Conservation (phyloP, 169 alveolate species). For the Amoebophrya sp. region DNA sequence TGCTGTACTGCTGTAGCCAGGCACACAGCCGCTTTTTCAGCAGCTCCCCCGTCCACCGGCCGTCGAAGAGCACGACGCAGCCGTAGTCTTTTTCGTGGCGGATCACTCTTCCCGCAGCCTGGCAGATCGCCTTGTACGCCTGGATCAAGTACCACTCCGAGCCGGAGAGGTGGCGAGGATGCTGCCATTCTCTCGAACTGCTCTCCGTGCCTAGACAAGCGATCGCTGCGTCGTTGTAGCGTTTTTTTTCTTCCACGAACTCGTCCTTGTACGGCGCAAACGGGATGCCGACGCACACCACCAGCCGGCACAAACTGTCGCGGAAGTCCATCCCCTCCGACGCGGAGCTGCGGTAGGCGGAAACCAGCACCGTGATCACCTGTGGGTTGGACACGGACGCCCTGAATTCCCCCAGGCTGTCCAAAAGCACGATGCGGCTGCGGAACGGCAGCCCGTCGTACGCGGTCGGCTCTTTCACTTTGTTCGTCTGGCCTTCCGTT, state of each 20-base stretch:
- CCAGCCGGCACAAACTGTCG: not conserved
- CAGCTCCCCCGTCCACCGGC: too few species aligned
- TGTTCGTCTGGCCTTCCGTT: too few species aligned
- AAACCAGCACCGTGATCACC: not conserved
- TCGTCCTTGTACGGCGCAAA: not conserved
- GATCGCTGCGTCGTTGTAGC: not conserved
- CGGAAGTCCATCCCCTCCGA: not conserved
- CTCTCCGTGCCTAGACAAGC: not conserved
- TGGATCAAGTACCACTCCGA: slow-evolving; percentile 73
- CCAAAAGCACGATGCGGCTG: not conserved
- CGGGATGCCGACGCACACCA: not conserved
- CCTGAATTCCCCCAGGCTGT: not conserved
- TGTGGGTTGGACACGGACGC: not conserved
- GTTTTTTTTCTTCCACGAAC: not conserved
- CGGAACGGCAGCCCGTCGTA: not conserved
- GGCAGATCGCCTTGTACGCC: slow-evolving; percentile 82
- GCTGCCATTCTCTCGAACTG: not conserved
- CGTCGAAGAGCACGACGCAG: not conserved
- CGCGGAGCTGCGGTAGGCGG: not conserved
- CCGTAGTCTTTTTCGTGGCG: slow-evolving; percentile 87
- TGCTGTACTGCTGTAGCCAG: too few species aligned
- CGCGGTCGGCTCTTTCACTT: too few species aligned
- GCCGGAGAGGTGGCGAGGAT: slow-evolving; percentile 31
- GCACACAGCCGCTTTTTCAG: too few species aligned
- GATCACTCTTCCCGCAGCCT: slow-evolving; percentile 85